Conservation (phyloP, 352 stramenopile genomes). For the Phytophthora chlamydospora region DNA sequence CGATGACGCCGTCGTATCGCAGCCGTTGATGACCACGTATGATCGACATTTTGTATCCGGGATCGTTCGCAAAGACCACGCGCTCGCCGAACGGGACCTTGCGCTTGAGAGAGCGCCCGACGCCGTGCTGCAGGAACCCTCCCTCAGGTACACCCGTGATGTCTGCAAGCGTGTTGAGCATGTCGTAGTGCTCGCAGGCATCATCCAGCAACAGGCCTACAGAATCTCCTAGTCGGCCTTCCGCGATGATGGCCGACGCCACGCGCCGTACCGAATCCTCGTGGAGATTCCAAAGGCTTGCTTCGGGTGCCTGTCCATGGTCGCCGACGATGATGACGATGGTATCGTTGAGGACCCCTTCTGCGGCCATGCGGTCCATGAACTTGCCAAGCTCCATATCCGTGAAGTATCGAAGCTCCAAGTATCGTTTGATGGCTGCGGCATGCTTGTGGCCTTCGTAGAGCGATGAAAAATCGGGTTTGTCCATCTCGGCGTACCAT, state of each 20-base stretch:
- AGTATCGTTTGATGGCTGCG: constrained; percentile 35
- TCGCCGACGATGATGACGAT: constrained; percentile 54
- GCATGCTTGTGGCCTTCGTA: constrained; percentile 28
- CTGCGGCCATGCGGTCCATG: constrained; percentile 42
- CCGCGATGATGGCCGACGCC: constrained; percentile 30
- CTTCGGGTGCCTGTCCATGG: constrained; percentile 46
- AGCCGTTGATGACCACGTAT: constrained; percentile 41
- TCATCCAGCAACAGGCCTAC: constrained; percentile 30
- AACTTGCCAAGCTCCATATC: constrained; percentile 50
- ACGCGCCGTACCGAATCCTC: constrained; percentile 38
- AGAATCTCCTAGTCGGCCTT: constrained; percentile 28
- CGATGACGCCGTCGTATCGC: constrained; percentile 41
- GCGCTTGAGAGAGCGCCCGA: constrained; percentile 46
- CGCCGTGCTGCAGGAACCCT: constrained; percentile 33
- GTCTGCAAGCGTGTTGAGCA: too few species aligned
- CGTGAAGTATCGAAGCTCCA: constrained; percentile 50
- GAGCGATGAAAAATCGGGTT: constrained; percentile 42
- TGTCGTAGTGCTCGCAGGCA: too few species aligned
- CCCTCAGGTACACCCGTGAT: too few species aligned
- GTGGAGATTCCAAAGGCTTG: constrained; percentile 26
- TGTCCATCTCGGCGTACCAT: constrained; percentile 36
- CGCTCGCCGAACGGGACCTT: constrained; percentile 30
- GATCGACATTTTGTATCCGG: constrained; percentile 38
- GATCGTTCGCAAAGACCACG: constrained; percentile 56
- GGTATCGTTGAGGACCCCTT: constrained; percentile 50